Percentiles rank a stretch among this genome's conserved stretches.
phyloP scores from a whole-genome alignment of 306 rosid species.

The Lagenaria siceraria region DNA sequence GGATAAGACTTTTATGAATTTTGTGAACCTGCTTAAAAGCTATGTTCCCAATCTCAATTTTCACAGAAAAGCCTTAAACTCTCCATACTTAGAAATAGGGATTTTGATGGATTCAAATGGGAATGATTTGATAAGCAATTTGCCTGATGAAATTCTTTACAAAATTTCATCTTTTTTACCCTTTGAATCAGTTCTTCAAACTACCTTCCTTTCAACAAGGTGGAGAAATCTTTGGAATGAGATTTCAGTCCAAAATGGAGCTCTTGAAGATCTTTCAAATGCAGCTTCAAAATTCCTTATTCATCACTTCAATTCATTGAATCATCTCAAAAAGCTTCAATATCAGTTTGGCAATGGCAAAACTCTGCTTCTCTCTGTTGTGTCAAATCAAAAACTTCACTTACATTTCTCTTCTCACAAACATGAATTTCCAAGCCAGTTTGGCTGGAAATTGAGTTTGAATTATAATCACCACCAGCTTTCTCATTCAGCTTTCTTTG shows the following conservation, averaged over 20 bases:
- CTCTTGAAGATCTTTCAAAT: constrained; percentile 14
- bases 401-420: constrained; percentile 37
- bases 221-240: constrained; percentile 65
- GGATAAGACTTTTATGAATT: background rate
- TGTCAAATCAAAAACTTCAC: constrained; percentile 39
- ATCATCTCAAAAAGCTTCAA: constrained; percentile 43
- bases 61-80: background rate
- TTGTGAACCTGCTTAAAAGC: too few relatives aligned
- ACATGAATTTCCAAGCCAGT: constrained; percentile 18
- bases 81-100: background rate
- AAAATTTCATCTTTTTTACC: constrained; percentile 52
- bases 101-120: background rate
- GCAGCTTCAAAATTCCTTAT: constrained; percentile 25
- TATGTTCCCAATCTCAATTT: too few relatives aligned
- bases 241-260: constrained; percentile 23
- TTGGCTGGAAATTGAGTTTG: constrained; percentile 26
- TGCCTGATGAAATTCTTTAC: constrained; percentile 40
- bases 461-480: constrained; percentile 13
- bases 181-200: constrained; percentile 45
- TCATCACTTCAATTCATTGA: constrained; percentile 28
- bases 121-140: constrained; percentile 10
- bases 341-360: constrained; percentile 26
- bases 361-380: constrained; percentile 31
- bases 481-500: constrained; percentile 24
- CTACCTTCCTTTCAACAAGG: constrained; percentile 42